Evolutionary conservation across 129 eudicot species (phyloP).

Genomic region (Pseudognaphalium luteoalbum): DNA sequence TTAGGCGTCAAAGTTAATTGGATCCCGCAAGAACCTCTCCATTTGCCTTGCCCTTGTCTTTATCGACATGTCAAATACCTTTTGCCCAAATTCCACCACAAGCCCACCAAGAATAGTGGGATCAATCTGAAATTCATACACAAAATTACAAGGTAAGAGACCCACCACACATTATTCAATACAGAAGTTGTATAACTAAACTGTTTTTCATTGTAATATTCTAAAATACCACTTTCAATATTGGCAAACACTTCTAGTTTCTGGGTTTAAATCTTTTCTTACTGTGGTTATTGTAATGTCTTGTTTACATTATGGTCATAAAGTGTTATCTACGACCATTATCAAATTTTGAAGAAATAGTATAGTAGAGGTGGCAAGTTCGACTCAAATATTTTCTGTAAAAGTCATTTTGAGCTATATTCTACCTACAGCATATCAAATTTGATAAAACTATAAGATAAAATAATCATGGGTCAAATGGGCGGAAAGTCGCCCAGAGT

Average conservation of each 20-base stretch:
- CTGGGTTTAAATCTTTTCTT: not conserved
- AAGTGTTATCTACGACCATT: not conserved
- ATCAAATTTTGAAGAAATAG: not conserved
- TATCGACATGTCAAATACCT: conserved; percentile 88
- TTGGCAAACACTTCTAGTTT: not conserved
- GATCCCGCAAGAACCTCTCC: conserved; percentile 90
- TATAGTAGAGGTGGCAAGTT: not conserved
- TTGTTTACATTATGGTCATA: not conserved
- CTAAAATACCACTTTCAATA: not conserved
- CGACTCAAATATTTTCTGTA: not conserved
- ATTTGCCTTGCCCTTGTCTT: conserved; percentile 85
- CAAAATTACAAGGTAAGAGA: conserved; percentile 6
- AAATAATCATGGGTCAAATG: not conserved
- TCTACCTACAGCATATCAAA: not conserved
- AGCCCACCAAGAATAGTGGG: conserved; percentile 87
- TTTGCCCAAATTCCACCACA: conserved; percentile 80
- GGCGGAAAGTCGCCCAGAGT: not conserved
- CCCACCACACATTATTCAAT: not conserved
- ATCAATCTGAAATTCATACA: conserved; percentile 55
- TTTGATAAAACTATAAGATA: not conserved
- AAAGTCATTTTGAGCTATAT: not conserved
- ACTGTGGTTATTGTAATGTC: not conserved
- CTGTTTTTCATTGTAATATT: not conserved
- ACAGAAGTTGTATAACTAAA: not conserved
- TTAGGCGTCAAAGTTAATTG: conserved; percentile 51